A percentile compares a stretch with the other conserved stretches of the same genome.
Evolutionary conservation across 2,329 filamentous ascomycete species (phyloP).

Genomic region (Aspergillus udagawae): DNA sequence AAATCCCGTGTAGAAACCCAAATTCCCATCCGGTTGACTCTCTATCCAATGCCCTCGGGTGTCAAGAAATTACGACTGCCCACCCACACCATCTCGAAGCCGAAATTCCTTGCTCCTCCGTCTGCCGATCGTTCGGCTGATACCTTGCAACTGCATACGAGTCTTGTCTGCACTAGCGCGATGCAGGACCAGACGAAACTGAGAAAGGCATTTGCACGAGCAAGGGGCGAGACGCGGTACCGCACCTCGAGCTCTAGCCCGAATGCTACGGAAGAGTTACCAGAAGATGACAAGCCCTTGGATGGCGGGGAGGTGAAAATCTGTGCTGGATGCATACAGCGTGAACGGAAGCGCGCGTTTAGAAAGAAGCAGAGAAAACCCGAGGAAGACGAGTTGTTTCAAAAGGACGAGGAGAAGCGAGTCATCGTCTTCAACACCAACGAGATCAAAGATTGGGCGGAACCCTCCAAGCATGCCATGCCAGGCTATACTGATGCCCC

Average conservation of each 20-base stretch:
- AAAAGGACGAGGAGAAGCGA: slow-evolving; percentile 71
- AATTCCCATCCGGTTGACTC: slow-evolving; percentile 78
- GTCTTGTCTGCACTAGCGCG: slow-evolving; percentile 86
- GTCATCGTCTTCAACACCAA: slow-evolving; percentile 90
- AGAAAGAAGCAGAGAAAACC: slow-evolving; percentile 91
- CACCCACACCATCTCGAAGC: slow-evolving; percentile 87
- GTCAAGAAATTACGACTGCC: slow-evolving; percentile 82
- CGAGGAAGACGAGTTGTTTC: slow-evolving; percentile 87
- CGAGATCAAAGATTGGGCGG: slow-evolving; percentile 79
- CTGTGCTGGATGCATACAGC: slow-evolving; percentile 82
- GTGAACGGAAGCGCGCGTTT: slow-evolving; percentile 85
- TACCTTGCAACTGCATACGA: slow-evolving; percentile 73
- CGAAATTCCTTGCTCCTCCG: slow-evolving; percentile 79
- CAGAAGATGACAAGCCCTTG: slow-evolving; percentile 67
- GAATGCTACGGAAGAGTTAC: slow-evolving; percentile 47
- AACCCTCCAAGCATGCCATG: slow-evolving; percentile 54
- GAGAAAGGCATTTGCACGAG: slow-evolving; percentile 62
- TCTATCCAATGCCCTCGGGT: slow-evolving; percentile 70
- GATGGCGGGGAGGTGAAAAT: slow-evolving; percentile 94
- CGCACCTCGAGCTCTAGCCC: slow-evolving; percentile 39
- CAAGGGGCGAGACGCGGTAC: slow-evolving; percentile 39
- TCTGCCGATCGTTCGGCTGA: slow-evolving; percentile 63
- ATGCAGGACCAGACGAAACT: slow-evolving; percentile 69
- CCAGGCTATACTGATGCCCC: slow-evolving; percentile 37
- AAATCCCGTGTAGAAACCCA: slow-evolving; percentile 97